Evolutionary conservation across 805 yeast genomes (phyloP).

Genomic region (Ogataea nakhonphanomensis): DNA sequence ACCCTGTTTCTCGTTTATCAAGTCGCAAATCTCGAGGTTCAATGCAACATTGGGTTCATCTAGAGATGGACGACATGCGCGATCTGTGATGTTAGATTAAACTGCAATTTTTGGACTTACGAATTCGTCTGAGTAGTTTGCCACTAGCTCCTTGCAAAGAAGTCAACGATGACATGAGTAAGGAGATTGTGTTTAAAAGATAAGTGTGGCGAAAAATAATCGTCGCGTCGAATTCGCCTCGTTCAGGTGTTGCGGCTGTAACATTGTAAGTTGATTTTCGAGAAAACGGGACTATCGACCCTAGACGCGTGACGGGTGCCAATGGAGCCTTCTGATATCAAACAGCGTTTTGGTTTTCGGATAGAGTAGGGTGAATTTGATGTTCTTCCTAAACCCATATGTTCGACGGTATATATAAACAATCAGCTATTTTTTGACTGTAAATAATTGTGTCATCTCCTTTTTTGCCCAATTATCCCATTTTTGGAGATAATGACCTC

Average conservation of each 20-base stretch:
- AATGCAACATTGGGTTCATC: constrained; percentile 84
- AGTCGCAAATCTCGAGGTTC: constrained; percentile 90
- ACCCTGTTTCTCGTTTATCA: constrained; percentile 90
- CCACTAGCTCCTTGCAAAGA: constrained; percentile 36
- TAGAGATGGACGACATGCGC: constrained; percentile 84
- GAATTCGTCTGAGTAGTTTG: constrained; percentile 36
- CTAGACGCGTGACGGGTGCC: too few relatives aligned
- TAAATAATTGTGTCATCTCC: not conserved
- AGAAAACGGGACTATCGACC: too few relatives aligned
- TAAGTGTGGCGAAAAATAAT: constrained; percentile 11
- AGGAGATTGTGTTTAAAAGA: constrained; percentile 1
- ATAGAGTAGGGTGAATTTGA: too few relatives aligned
- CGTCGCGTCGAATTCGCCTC: constrained; percentile 7
- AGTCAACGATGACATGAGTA: constrained; percentile 29
- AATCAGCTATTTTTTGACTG: not conserved
- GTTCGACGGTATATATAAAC: not conserved
- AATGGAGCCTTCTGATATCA: too few relatives aligned
- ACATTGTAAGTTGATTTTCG: too few relatives aligned
- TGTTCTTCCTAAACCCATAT: too few relatives aligned
- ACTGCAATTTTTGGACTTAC: constrained; percentile 21
- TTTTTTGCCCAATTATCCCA: constrained; percentile 2
- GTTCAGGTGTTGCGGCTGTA: too few relatives aligned
- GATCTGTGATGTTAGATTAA: constrained; percentile 37
- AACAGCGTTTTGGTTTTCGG: too few relatives aligned
- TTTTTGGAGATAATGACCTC: constrained; percentile 3